These are phyloP conservation scores for Cryptococcus deneoformans DNA, from an alignment of 1,284 basidiomycete genomes.

Conservation along the genomic window DNA sequence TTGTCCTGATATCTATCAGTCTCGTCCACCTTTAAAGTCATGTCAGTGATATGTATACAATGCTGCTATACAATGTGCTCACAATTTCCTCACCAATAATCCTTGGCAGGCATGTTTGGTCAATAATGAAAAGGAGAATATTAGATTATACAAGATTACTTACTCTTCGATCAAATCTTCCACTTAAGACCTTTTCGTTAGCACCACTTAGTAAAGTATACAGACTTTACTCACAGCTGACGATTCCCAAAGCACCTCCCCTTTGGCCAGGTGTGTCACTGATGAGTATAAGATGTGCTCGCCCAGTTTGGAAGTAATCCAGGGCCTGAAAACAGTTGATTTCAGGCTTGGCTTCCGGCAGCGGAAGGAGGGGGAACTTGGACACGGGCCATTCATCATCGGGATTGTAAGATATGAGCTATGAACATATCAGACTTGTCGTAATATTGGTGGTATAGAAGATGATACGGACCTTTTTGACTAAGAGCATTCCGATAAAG, in stretches of 20 bases:
- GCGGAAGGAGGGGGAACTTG: conserved; percentile 68
- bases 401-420: conserved; percentile 90
- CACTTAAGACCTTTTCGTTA: conserved; percentile 22
- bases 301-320: conserved; percentile 81
- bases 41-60: neutral
- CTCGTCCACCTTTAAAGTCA: conserved; percentile 70
- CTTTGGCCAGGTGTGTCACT: conserved; percentile 75
- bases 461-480: conserved; percentile 65
- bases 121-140: conserved; percentile 1
- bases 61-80: conserved; percentile 10
- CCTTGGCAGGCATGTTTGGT: conserved; percentile 15
- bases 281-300: conserved; percentile 87
- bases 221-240: conserved; percentile 51
- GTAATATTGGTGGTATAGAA: neutral
- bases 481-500: conserved; percentile 82
- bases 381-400: conserved; percentile 72
- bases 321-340: conserved; percentile 70
- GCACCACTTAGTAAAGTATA: neutral
- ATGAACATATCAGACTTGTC: conserved; percentile 1
- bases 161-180: conserved; percentile 52
- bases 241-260: conserved; percentile 77
- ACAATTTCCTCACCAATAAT: conserved; percentile 53
- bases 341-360: conserved; percentile 84
- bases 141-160: neutral
- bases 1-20: conserved; percentile 86